Evolutionary conservation across 2,329 filamentous ascomycete species (phyloP), one percentile per base, ranked within the genome.

Genomic region (Canariomyces notabilis): DNA sequence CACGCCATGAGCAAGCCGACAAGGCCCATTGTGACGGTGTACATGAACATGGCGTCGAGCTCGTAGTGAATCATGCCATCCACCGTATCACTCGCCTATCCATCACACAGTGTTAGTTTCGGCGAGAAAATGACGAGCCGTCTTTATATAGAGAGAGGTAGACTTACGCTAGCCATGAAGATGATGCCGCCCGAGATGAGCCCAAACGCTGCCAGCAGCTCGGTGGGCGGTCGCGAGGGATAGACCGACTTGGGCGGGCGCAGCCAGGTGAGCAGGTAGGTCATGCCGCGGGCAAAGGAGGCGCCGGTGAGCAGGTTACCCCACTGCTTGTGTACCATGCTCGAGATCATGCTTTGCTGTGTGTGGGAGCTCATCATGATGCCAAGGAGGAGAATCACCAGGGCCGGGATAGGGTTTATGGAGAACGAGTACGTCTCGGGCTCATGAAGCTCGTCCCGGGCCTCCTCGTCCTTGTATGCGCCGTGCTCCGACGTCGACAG

Each of bases 321-420:
- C 91, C 91, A 97, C 66, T 96, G 90, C 61, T 84, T 84, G 69
- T 97, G 91, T 39, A 97, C 79, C 87, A 93, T 95, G 56, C 82
- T 87, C 8, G 89, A 91, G 37, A 89, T 76, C 83, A 89, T 88
- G 49, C 82, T 87, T 21, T 73, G 65, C 64, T 95, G 90, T 49
- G 91, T 87, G 66, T 97, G 91, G 20, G 87, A 89, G 61, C 85
- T 85, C 91, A 97, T 97, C 87, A 95, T 93, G 63, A 90, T 79
- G 26, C 93, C 93, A 1, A 96, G 74, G 1, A 96, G 73, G 48
- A 96, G 73, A 55, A 97, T 91, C 39, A 95, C 79, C 4, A 97
- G 73, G 1, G 83, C 87, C 0, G 91, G 93, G 57, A 97, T 79
- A 0, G 90, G 91, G 64, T 97, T 96, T 62, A 93, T 74, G 1